A percentile compares a stretch with the other conserved stretches of the same genome.
Evolutionary conservation across 1,284 basidiomycete genomes (phyloP).

Genomic region (Stygiomarasmius scandens): DNA sequence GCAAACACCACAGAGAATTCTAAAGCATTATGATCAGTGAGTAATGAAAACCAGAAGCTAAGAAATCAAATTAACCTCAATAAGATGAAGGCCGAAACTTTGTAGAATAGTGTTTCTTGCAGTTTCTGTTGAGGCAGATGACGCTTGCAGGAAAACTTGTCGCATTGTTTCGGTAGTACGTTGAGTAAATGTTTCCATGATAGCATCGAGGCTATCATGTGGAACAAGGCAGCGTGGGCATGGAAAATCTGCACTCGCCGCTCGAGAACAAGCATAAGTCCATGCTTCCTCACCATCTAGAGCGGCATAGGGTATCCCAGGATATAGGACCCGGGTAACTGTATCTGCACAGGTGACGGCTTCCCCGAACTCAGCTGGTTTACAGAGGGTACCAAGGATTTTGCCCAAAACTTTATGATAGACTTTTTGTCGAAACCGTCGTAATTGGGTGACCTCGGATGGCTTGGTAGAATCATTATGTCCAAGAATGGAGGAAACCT

Average conservation of each 20-base stretch:
- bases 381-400: constrained; percentile 22
- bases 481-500: no score
- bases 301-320: constrained; percentile 29
- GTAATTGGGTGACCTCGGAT: no score
- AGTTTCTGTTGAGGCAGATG: constrained; percentile 12
- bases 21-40: constrained; percentile 1
- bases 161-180: constrained; percentile 23
- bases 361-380: constrained; percentile 25
- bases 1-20: constrained; percentile 22
- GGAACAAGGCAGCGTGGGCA: constrained; percentile 30
- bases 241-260: constrained; percentile 26
- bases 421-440: constrained; percentile 12
- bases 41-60: background rate
- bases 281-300: constrained; percentile 33
- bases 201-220: constrained; percentile 19
- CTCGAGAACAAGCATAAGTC: constrained; percentile 25
- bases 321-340: constrained; percentile 24
- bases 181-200: constrained; percentile 15
- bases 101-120: constrained; percentile 23
- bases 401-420: constrained; percentile 26
- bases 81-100: constrained; percentile 28
- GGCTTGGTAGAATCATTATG: no score
- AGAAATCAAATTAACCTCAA: constrained; percentile 3
- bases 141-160: constrained; percentile 15
- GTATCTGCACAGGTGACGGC: constrained; percentile 25